Conservation (phyloP, 2,329 filamentous ascomycete genomes). For the Aspergillus sp. region DNA sequence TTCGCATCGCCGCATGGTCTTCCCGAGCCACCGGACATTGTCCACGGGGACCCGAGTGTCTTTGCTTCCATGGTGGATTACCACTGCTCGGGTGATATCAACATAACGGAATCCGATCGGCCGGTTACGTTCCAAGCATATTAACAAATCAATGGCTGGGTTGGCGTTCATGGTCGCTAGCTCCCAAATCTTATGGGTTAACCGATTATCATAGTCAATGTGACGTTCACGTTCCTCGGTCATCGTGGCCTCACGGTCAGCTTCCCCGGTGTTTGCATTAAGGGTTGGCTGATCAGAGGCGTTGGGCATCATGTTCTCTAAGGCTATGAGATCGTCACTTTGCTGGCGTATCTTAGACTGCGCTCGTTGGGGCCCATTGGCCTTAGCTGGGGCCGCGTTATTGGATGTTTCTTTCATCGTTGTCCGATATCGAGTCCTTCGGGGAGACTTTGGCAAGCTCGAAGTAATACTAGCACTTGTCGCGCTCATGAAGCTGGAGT, state of each 20-base stretch:
- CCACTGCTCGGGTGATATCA: slow-evolving; percentile 82
- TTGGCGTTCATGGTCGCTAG: slow-evolving; percentile 86
- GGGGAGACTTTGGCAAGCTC: slow-evolving; percentile 61
- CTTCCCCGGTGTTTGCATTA: slow-evolving; percentile 4
- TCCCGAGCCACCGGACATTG: slow-evolving; percentile 90
- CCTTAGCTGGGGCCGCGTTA: slow-evolving; percentile 50
- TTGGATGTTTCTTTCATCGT: slow-evolving; percentile 30
- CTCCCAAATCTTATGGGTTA: slow-evolving; percentile 93
- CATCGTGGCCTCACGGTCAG: slow-evolving; percentile 9
- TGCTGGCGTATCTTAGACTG: slow-evolving; percentile 14
- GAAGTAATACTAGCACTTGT: slow-evolving; percentile 81
- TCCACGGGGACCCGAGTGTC: slow-evolving; percentile 90
- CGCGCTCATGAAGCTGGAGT: slow-evolving; percentile 89
- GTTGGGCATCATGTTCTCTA: slow-evolving; percentile 12
- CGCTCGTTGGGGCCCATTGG: slow-evolving; percentile 19
- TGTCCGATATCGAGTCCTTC: slow-evolving; percentile 54
- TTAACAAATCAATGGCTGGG: slow-evolving; percentile 83
- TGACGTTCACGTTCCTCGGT: slow-evolving; percentile 32
- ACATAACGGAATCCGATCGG: slow-evolving; percentile 95
- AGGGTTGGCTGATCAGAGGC: slow-evolving; percentile 10
- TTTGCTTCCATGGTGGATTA: slow-evolving; percentile 88
- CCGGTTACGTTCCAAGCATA: slow-evolving; percentile 84
- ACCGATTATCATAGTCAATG: slow-evolving; percentile 64
- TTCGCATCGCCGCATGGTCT: slow-evolving; percentile 88
- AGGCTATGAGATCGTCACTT: slow-evolving; percentile 10